Percentiles rank a stretch among this genome's conserved stretches.
Conservation (phyloP, 176 grass and related monocot genomes). For the Phoenix roebelenii region DNA sequence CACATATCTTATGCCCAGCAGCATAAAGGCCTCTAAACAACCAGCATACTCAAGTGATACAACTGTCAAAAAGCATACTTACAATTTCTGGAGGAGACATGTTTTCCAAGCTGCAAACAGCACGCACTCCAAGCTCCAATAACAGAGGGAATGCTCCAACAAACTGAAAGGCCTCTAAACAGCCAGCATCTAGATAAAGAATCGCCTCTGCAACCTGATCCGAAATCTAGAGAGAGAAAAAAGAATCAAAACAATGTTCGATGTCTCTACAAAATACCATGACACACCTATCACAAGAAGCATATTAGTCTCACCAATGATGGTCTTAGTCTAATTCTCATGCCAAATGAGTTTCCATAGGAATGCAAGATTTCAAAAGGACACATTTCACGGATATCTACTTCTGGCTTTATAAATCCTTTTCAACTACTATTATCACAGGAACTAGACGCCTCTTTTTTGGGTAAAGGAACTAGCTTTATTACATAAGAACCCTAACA, state of each 20-base stretch:
- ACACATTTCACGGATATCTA: too few relatives aligned
- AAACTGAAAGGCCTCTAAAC: slow-evolving; percentile 72
- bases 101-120: slow-evolving; percentile 65
- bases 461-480: too few relatives aligned
- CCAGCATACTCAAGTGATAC: too few relatives aligned
- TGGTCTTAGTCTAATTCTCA: background rate
- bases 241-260: slow-evolving; percentile 1
- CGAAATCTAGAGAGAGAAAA: slow-evolving; percentile 42
- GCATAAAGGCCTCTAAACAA: too few relatives aligned
- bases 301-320: background rate
- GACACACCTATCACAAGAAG: background rate
- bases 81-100: slow-evolving; percentile 67
- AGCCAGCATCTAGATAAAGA: slow-evolving; percentile 62
- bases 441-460: too few relatives aligned
- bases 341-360: too few relatives aligned
- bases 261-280: too few relatives aligned
- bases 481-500: too few relatives aligned
- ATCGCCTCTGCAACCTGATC: slow-evolving; percentile 51
- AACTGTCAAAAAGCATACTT: slow-evolving; percentile 7
- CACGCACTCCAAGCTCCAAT: slow-evolving; percentile 54
- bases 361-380: too few relatives aligned
- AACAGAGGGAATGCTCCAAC: slow-evolving; percentile 67
- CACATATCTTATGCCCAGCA: too few relatives aligned
- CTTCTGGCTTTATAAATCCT: too few relatives aligned
- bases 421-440: too few relatives aligned